phyloP scores from a whole-genome alignment of 768 basidiomycete genomes.

The Rhodotorula sphaerocarpa region DNA sequence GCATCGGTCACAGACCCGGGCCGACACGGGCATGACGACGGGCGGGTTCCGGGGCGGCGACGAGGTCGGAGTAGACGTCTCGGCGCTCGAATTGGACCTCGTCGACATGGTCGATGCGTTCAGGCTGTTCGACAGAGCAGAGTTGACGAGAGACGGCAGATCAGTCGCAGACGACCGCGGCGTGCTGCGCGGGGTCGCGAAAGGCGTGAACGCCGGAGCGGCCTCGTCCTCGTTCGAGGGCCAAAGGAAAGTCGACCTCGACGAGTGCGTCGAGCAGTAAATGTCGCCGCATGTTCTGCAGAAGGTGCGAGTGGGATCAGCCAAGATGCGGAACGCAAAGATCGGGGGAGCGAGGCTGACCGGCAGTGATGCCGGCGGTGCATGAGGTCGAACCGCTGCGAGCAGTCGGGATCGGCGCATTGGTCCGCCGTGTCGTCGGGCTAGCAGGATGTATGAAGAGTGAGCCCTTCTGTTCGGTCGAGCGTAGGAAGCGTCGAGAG shows the following conservation, averaged over 20 bases:
- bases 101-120: conserved; percentile 2
- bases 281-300: conserved; percentile 30
- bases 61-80: conserved; percentile 8
- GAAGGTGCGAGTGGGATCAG: neutral
- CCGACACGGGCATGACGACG: conserved; percentile 12
- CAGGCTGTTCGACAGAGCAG: conserved; percentile 4
- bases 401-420: conserved; percentile 30
- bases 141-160: conserved; percentile 28
- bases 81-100: neutral
- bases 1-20: conserved; percentile 32
- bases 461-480: no score
- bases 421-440: conserved; percentile 16
- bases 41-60: conserved; percentile 4
- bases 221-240: conserved; percentile 10
- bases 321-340: neutral
- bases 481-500: neutral
- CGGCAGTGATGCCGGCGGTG: conserved; percentile 33
- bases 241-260: conserved; percentile 31
- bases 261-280: conserved; percentile 31
- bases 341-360: neutral
- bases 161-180: conserved; percentile 32
- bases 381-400: conserved; percentile 25
- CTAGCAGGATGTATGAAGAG: conserved; percentile 1
- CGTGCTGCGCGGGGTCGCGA: conserved; percentile 27
- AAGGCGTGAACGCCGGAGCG: conserved; percentile 12